Conservation (phyloP, 176 grass and related monocot species). For the Pontederia paniculata region DNA sequence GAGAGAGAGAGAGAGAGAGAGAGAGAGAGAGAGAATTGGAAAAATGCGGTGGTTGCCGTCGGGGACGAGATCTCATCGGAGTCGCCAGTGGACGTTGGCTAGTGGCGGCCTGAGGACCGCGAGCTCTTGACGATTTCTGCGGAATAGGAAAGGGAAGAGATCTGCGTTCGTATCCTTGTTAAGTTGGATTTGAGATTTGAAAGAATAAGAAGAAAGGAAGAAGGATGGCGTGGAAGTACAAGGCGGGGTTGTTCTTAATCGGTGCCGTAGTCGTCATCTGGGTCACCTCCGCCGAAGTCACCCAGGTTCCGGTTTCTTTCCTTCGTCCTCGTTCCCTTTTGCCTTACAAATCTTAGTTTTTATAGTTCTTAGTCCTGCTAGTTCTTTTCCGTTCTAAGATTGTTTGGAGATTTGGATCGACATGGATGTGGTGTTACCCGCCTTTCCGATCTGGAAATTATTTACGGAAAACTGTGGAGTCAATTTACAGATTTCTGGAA, state of each 20-base stretch:
- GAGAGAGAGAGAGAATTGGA: background rate
- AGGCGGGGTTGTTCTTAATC: conserved; percentile 57
- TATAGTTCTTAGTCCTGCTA: background rate
- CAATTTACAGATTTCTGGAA: too few relatives aligned
- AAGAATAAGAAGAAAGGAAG: conserved; percentile 6
- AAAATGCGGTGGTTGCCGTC: background rate
- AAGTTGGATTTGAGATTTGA: background rate
- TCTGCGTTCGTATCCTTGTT: background rate
- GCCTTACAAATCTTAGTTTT: background rate
- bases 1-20: background rate
- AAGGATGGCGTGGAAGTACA: conserved; percentile 38
- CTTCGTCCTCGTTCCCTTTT: background rate
- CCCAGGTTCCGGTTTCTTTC: conserved; percentile 40
- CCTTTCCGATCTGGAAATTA: too few relatives aligned
- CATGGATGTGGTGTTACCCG: too few relatives aligned
- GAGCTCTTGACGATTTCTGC: background rate
- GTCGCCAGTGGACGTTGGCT: background rate
- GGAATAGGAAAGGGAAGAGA: background rate
- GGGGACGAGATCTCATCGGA: background rate
- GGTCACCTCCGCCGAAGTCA: conserved; percentile 98
- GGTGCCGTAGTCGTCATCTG: conserved; percentile 81
- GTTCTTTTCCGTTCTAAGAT: background rate
- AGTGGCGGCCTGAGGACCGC: background rate
- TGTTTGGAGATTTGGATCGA: too few relatives aligned
- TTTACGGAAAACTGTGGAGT: too few relatives aligned